phyloP scores from a whole-genome alignment of 1,139 yeast species.

The Hansenula sp. region DNA sequence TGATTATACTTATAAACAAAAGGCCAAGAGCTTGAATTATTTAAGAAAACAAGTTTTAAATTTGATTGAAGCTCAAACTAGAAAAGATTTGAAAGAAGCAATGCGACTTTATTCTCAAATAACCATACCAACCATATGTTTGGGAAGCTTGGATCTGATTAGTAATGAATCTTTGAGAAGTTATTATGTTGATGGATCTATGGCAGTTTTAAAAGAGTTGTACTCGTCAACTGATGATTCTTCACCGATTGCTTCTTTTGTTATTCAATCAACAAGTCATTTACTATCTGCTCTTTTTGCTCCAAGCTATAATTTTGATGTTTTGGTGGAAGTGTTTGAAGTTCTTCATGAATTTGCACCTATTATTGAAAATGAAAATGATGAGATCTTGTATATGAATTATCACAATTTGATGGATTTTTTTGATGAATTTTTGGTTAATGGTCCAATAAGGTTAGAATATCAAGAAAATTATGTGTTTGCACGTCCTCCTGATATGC shows the following conservation, averaged over 20 bases:
- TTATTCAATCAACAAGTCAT: conserved; percentile 4
- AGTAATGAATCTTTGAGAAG: conserved; percentile 6
- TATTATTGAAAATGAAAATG: conserved; percentile 7
- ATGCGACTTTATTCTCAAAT: conserved; percentile 2
- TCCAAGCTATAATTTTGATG: conserved; percentile 14
- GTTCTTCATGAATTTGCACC: conserved; percentile 8
- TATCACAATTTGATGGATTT: conserved; percentile 7
- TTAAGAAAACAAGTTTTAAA: conserved; percentile 8
- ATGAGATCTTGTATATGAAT: conserved; percentile 7
- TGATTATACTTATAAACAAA: conserved; percentile 5
- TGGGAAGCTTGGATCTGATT: conserved; percentile 14
- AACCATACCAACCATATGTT: conserved; percentile 10
- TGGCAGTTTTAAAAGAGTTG: conserved; percentile 13
- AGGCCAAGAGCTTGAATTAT: conserved; percentile 6
- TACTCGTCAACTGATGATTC: conserved; percentile 8
- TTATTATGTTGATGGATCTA: conserved; percentile 14
- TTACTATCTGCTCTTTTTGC: conserved; percentile 12
- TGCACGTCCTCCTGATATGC: conserved; percentile 12
- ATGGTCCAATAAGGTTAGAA: neutral
- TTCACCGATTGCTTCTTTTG: conserved; percentile 14
- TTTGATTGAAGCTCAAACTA: conserved; percentile 9
- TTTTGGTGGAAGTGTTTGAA: conserved; percentile 14
- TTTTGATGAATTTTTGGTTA: conserved; percentile 6
- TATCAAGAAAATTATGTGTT: conserved; percentile 8
- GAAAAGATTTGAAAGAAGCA: conserved; percentile 6